These are phyloP conservation scores for Trametes elegans DNA, from an alignment of 768 basidiomycete species.

Conservation along the genomic window DNA sequence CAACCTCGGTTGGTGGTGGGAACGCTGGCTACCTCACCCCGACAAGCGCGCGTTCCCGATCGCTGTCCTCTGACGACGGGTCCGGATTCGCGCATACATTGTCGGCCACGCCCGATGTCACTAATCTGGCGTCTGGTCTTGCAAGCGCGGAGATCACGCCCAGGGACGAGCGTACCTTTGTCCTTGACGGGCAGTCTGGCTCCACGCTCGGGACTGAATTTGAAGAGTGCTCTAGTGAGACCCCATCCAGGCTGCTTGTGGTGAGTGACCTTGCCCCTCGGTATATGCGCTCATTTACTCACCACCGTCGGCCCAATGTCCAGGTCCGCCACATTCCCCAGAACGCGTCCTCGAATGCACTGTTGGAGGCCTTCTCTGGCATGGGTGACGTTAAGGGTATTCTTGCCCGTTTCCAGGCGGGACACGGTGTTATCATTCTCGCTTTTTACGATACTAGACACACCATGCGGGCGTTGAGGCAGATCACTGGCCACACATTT, in stretches of 20 bases:
- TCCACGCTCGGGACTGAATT: not conserved
- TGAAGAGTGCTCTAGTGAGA: conserved; percentile 8
- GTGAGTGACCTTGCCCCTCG: conserved; percentile 12
- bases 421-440: conserved; percentile 52
- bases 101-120: not conserved
- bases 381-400: conserved; percentile 51
- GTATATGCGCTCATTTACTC: conserved; percentile 17
- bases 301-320: conserved; percentile 1
- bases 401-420: conserved; percentile 48
- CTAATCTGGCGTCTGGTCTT: conserved; percentile 3
- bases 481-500: conserved; percentile 19
- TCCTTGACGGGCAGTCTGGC: not conserved
- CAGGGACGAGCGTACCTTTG: conserved; percentile 12
- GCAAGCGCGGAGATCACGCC: conserved; percentile 19
- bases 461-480: conserved; percentile 40
- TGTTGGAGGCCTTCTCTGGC: conserved; percentile 30
- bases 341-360: conserved; percentile 30
- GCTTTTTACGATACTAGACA: conserved; percentile 62
- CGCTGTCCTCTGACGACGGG: conserved; percentile 18
- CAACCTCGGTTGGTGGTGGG: not conserved
- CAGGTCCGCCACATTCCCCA: conserved; percentile 42
- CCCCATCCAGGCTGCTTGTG: conserved; percentile 29
- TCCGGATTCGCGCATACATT: not conserved
- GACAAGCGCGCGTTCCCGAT: conserved; percentile 20
- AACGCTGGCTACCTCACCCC: conserved; percentile 21